Percentiles rank a stretch among this genome's conserved stretches.
phyloP scores from a whole-genome alignment of 192 early-diverging fungal species.

The Gryganskiella cystojenkinii region DNA sequence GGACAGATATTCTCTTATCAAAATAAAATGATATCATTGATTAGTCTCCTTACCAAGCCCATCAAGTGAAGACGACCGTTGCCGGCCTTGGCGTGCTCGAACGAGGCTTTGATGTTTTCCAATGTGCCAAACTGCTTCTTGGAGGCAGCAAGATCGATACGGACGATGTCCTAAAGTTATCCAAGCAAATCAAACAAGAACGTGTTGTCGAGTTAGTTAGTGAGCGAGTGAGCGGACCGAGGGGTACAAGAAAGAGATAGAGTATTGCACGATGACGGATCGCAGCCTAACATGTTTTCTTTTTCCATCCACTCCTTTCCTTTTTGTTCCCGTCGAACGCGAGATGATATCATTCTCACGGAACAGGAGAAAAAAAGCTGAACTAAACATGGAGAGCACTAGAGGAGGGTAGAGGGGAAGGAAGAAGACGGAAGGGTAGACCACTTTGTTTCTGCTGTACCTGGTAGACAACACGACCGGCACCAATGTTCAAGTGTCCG shows the following conservation, averaged over 20 bases:
- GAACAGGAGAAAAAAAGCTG: constrained; percentile 10
- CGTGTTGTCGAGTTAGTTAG: not conserved
- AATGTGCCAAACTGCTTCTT: constrained; percentile 83
- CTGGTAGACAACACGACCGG: constrained; percentile 98
- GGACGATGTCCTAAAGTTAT: constrained; percentile 89
- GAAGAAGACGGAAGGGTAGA: too few relatives aligned
- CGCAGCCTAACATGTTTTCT: too few relatives aligned
- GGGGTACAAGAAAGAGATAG: too few relatives aligned
- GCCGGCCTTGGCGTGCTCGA: constrained; percentile 85
- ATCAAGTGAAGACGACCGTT: constrained; percentile 93
- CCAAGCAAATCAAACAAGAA: not conserved
- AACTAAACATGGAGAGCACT: not conserved
- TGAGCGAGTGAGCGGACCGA: not conserved
- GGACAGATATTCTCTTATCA: constrained; percentile 7
- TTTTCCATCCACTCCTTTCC: too few relatives aligned
- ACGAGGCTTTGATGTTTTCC: constrained; percentile 80
- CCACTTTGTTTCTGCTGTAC: constrained; percentile 49
- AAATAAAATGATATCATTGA: too few relatives aligned
- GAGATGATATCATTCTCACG: constrained; percentile 48
- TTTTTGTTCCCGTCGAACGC: too few relatives aligned
- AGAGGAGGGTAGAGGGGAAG: not conserved
- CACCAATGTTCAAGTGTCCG: constrained; percentile 99
- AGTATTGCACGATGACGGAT: too few relatives aligned
- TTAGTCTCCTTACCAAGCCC: constrained; percentile 75
- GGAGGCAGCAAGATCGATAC: constrained; percentile 93